Base-by-base conservation (phyloP, 2,329 filamentous ascomycete species). In the Fusarium sp. region DNA sequence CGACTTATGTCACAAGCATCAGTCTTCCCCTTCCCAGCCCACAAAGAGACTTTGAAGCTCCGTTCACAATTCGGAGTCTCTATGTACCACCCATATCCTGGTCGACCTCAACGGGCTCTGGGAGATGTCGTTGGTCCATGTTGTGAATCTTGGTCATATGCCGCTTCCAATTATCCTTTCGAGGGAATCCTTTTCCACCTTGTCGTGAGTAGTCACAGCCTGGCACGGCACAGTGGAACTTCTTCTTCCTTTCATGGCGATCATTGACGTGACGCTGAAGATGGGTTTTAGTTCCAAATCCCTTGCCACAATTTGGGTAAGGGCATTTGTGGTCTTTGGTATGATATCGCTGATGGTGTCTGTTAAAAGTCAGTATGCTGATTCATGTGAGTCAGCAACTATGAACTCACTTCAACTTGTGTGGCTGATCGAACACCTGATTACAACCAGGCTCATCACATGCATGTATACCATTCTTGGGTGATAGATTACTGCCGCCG, bases 151-250 rank as follows among this genome's bases (percentile, higher is more conserved):
- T 88, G 35, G 82, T 79, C 86, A 89, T 88, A 72, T 89, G 87
- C 56, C 87, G 79, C 69, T 86, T 84, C 86, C 86, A 89, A 75
- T 89, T 89, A 71, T 89, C 87, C 71, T 89, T 89, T 53, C 87
- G 79, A 1, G 86, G 86, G 67, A 89, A 89, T 0, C 83, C 85
- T 65, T 87, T 88, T 55, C 86, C 85, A 10, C 86, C 86, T 17
- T 79, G 74, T 56, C 81, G 82, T n/a, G 85, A 88, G 71, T 87
- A 89, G 7, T 84, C 80, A 69, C 87, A 89, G 8, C 81, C 82
- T 3, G 79, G 79, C 6, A 86, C 81, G 1, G 82, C 84, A 69
- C 87, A 89, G 73, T 88, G 86, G 56, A 85, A 89, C 60, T 86
- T 86, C 74, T 85, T 86, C 61, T 83, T 86, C 78, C 88, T 87